Conservation (phyloP, 768 basidiomycete genomes). For the Podaxis pistillaris region DNA sequence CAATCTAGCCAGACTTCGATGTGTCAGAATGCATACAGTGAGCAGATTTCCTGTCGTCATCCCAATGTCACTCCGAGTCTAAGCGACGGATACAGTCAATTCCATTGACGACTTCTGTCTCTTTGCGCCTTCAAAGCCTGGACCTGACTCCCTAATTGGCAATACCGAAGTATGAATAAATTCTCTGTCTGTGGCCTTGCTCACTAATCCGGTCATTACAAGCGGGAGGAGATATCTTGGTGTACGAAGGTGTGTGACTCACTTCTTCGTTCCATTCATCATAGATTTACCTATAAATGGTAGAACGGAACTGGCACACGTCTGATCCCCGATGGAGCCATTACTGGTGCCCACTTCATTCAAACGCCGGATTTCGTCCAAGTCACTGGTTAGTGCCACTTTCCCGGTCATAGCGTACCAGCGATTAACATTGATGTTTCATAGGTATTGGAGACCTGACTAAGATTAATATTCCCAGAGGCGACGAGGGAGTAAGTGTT, state of each 20-base stretch:
- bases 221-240: conserved; percentile 45
- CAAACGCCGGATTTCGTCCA: conserved; percentile 76
- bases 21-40: conserved; percentile 69
- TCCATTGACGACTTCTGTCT: conserved; percentile 51
- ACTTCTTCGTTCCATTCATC: background rate
- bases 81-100: conserved; percentile 40
- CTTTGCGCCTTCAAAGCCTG: conserved; percentile 45
- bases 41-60: conserved; percentile 21
- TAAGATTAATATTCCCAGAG: conserved; percentile 57
- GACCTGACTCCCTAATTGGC: conserved; percentile 51
- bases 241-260: conserved; percentile 34
- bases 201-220: conserved; percentile 12
- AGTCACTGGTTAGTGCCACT: conserved; percentile 48
- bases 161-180: conserved; percentile 51
- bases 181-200: background rate
- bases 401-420: background rate
- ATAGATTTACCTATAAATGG: background rate
- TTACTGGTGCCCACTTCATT: conserved; percentile 66
- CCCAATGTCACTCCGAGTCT: background rate
- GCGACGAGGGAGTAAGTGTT: conserved; percentile 51
- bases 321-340: conserved; percentile 70
- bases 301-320: conserved; percentile 61
- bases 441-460: conserved; percentile 64
- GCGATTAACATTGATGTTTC: background rate
- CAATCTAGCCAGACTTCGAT: conserved; percentile 49